Conservation (phyloP, 139 green algal species). For the Micractinium sp. region DNA sequence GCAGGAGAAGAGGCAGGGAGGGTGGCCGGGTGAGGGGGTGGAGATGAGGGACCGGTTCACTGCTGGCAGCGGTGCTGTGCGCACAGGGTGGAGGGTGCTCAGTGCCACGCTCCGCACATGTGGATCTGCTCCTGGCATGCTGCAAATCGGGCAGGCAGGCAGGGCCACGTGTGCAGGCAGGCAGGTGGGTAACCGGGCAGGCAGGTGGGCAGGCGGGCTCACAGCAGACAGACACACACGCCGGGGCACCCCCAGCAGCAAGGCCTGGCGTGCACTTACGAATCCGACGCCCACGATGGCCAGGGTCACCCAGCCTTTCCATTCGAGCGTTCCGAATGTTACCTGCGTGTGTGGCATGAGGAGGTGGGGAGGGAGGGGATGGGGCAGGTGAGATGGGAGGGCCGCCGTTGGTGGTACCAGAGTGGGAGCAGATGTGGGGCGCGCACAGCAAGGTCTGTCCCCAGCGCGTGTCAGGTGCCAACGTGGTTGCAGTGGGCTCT, state of each 20-base stretch:
- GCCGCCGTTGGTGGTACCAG: neutral
- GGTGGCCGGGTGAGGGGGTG: too few relatives aligned
- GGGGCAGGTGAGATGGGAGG: neutral
- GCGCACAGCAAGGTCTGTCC: neutral
- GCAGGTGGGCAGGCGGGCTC: too few relatives aligned
- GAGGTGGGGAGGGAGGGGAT: neutral
- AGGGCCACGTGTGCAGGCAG: too few relatives aligned
- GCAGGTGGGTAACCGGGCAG: neutral
- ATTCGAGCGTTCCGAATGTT: neutral
- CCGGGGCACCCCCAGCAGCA: neutral
- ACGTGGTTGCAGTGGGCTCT: neutral
- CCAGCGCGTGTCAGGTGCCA: neutral
- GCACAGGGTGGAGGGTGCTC: too few relatives aligned
- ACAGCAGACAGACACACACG: neutral
- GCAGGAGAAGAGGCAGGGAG: neutral
- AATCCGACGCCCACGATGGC: constrained; percentile 8
- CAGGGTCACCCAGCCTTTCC: constrained; percentile 2
- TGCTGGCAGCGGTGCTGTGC: too few relatives aligned
- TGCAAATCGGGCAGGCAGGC: neutral
- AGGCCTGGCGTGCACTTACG: too few relatives aligned
- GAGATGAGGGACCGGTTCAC: too few relatives aligned
- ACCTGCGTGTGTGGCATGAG: neutral
- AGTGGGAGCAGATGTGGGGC: neutral
- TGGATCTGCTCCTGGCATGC: too few relatives aligned
- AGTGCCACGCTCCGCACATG: too few relatives aligned